phyloP scores from a whole-genome alignment of 129 eudicot genomes.

The Artemisia argyi region DNA sequence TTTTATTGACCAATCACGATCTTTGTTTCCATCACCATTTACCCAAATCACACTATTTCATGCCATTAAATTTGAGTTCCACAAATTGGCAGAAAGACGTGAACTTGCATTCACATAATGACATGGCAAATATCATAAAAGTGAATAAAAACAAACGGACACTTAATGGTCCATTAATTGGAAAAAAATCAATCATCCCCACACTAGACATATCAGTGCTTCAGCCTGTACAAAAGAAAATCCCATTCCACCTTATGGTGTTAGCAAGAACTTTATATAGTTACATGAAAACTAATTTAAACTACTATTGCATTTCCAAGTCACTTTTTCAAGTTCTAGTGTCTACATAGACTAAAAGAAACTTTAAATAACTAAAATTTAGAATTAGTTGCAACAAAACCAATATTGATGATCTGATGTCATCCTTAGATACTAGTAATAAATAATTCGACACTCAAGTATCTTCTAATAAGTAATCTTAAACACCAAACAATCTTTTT shows the following conservation, averaged over 20 bases:
- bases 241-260: not conserved
- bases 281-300: not conserved
- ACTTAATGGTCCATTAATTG: slow-evolving; percentile 11
- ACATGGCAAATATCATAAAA: slow-evolving; percentile 9
- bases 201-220: slow-evolving; percentile 1
- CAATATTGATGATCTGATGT: not conserved
- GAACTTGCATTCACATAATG: slow-evolving; percentile 5
- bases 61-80: slow-evolving; percentile 13
- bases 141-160: slow-evolving; percentile 26
- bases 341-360: not conserved
- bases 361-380: not conserved
- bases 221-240: not conserved
- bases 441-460: no score
- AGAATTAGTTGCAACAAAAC: not conserved
- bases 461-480: no score
- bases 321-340: not conserved
- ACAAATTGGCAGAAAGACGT: slow-evolving; percentile 26
- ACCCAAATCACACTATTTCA: slow-evolving; percentile 11
- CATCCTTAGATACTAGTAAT: no score
- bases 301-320: not conserved
- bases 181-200: slow-evolving; percentile 11
- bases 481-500: no score
- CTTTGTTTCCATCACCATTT: slow-evolving; percentile 7
- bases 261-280: not conserved
- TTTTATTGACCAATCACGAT: slow-evolving; percentile 21